Conservation (phyloP, 78 protist species). For the Isochrysis galbana region DNA sequence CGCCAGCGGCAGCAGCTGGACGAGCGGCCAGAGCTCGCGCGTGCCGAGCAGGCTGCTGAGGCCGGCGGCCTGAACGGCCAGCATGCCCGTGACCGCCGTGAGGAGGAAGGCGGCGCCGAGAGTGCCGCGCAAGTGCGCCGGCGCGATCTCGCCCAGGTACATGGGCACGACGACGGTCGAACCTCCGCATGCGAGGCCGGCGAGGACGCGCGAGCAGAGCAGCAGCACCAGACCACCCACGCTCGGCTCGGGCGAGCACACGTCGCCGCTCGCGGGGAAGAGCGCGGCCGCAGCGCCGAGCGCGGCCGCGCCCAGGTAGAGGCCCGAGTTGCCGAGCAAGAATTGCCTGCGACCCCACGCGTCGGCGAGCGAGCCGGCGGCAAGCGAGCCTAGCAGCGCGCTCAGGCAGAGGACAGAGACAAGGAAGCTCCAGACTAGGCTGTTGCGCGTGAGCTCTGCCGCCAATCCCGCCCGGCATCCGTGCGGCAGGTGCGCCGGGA, state of each 20-base stretch:
- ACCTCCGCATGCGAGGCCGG: slow-evolving; percentile 1
- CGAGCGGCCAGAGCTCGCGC: neutral
- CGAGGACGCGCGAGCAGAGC: neutral
- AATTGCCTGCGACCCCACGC: neutral
- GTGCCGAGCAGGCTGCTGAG: neutral
- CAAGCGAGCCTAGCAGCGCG: neutral
- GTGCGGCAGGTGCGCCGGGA: neutral
- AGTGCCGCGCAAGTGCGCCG: slow-evolving; percentile 9
- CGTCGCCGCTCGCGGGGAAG: neutral
- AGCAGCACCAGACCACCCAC: neutral
- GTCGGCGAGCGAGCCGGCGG: neutral
- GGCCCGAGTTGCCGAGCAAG: neutral
- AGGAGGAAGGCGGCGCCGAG: slow-evolving; percentile 12
- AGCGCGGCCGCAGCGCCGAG: neutral
- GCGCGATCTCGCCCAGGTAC: slow-evolving; percentile 16
- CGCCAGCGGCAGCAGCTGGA: neutral
- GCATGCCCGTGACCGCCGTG: neutral
- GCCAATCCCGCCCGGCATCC: neutral
- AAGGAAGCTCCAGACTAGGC: neutral
- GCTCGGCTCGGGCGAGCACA: neutral
- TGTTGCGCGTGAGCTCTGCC: neutral
- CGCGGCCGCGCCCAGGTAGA: neutral
- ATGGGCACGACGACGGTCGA: slow-evolving; percentile 14
- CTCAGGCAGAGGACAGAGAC: neutral
- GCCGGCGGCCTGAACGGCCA: neutral